Evolutionary conservation across 1,284 basidiomycete genomes (phyloP).

Genomic region (Filobasidium uniguttulatum): DNA sequence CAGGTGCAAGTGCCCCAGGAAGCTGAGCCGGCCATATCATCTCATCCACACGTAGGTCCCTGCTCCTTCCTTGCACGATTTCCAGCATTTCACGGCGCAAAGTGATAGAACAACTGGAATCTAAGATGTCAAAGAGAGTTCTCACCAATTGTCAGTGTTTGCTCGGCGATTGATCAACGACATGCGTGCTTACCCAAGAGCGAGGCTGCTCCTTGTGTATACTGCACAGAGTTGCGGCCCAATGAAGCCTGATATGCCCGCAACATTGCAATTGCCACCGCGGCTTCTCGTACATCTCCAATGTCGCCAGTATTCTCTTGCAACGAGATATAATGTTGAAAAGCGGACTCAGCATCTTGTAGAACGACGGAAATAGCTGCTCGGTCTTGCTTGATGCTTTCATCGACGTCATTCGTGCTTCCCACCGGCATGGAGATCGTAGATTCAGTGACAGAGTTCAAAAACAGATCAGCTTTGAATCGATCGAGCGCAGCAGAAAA

Average conservation of each 20-base stretch:
- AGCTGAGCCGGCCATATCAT: conserved; percentile 51
- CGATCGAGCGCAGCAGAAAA: conserved; percentile 59
- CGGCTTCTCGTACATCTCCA: conserved; percentile 55
- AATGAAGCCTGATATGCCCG: conserved; percentile 64
- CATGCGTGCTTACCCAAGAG: conserved; percentile 49
- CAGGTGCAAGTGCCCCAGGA: conserved; percentile 21
- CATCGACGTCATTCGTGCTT: conserved; percentile 43
- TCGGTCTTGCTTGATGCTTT: conserved; percentile 39
- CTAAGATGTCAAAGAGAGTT: neutral
- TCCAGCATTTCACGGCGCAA: conserved; percentile 53
- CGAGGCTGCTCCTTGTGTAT: conserved; percentile 46
- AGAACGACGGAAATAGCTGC: conserved; percentile 52
- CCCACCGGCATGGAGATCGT: conserved; percentile 74
- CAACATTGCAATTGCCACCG: conserved; percentile 55
- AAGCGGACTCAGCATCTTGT: conserved; percentile 52
- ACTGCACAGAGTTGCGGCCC: conserved; percentile 45
- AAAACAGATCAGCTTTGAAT: conserved; percentile 68
- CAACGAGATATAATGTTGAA: conserved; percentile 51
- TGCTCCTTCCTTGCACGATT: conserved; percentile 24
- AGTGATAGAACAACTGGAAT: conserved; percentile 52
- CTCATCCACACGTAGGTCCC: conserved; percentile 42
- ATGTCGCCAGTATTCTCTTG: conserved; percentile 50
- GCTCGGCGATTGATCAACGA: neutral
- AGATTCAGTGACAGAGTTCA: conserved; percentile 73
- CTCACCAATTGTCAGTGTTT: neutral